Evolutionary conservation across 345 rosid genomes (phyloP).

Genomic region (Salix arbutifolia): DNA sequence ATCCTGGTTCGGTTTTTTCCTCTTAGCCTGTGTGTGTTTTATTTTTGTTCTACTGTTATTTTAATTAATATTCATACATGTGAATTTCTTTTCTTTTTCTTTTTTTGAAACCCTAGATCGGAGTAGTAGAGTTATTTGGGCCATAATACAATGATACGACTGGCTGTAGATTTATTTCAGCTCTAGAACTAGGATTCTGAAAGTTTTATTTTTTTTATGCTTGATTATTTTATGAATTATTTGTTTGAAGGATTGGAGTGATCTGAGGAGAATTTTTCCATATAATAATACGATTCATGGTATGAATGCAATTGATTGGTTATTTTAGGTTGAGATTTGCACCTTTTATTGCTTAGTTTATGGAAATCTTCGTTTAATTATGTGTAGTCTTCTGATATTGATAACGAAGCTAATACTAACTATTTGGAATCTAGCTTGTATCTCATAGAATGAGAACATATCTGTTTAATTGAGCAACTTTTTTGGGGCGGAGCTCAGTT

Average conservation of each 20-base stretch:
- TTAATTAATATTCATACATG: neutral
- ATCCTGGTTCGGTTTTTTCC: conserved; percentile 48
- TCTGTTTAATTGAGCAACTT: neutral
- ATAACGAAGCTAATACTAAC: neutral
- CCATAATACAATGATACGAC: neutral
- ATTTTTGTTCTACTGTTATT: neutral
- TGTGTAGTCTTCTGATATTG: neutral
- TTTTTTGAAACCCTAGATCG: conserved; percentile 1
- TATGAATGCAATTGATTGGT: neutral
- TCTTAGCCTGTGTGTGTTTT: neutral
- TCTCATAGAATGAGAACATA: neutral
- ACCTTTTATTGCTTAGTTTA: neutral
- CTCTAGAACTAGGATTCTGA: neutral
- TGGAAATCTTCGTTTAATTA: neutral
- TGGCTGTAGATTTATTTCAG: neutral
- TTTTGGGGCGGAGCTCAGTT: neutral
- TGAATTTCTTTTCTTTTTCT: neutral
- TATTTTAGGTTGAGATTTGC: neutral
- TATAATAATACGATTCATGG: neutral
- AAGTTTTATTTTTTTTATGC: neutral
- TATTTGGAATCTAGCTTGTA: neutral
- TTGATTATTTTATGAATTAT: neutral
- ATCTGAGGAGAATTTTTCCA: neutral
- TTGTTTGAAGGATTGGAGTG: neutral
- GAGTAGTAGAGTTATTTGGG: neutral